Base-by-base conservation (phyloP, 768 basidiomycete species). In the Boletus fagicola region DNA sequence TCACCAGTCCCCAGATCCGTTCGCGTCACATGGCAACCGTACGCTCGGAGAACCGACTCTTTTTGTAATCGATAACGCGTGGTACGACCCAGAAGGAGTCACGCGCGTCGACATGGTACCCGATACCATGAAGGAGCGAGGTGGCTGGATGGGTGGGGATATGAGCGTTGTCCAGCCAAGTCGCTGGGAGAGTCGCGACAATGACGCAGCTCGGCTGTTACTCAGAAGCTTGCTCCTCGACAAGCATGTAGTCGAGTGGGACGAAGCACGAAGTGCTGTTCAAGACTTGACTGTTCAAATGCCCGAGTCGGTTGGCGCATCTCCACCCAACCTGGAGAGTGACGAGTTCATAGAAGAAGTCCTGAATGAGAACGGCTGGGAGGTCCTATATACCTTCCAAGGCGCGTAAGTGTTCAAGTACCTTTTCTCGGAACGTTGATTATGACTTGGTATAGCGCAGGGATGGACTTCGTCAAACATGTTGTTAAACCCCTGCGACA, bases 381-480 rank as follows among this genome's bases (percentile, higher is more conserved):
- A 73, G 52, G 69, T 73, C n/a, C 50, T 77, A 42, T 67, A 76
- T 54, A 78, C 77, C 31, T 79, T 74, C 62, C 58, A 69, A 30
- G 72, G 76, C 43, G 68, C 69, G 78, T 78, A 57, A 68, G 78
- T 72, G 24, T 48, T 44, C n/a, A 3, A 22, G n/a, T 9, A 22
- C 30, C 15, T 33, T 59, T 28, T 43, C 4, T n/a, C 15, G 13
- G 11, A 28, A 24, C 2, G 44, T 15, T 30, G 40, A 68, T 46
- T 51, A 18, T 59, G 39, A 75, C 33, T 13, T 30, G 28, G 26
- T 4, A n/a, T 24, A 76, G 75, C 24, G 64, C 65, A 15, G 73
- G 75, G 31, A 73, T 75, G 75, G 77, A 76, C 39, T 74, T 67
- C 33, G 68, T 75, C 28, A 77, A 77, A 54, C 71, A 73, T 26